These are phyloP conservation scores for Hymenoscyphus infarciens DNA, from an alignment of 2,329 filamentous ascomycete genomes.

Conservation along the genomic window DNA sequence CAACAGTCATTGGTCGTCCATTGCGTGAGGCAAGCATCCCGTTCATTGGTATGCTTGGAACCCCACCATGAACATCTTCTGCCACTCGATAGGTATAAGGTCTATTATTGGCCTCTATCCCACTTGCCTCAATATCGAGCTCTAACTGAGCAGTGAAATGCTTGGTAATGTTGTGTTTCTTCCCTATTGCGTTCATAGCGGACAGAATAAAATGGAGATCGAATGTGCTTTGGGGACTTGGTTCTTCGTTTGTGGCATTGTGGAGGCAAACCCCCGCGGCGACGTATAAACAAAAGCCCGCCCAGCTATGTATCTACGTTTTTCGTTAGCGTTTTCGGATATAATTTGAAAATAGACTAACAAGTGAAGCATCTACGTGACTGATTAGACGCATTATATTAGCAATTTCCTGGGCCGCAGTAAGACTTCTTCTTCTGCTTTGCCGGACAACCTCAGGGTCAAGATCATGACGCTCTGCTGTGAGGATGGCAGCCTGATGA, in stretches of 20 bases:
- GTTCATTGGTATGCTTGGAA: constrained; percentile 19
- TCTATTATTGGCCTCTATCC: constrained; percentile 1
- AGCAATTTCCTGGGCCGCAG: constrained; percentile 79
- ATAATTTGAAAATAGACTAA: constrained; percentile 43
- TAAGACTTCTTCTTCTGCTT: constrained; percentile 69
- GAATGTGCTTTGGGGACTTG: constrained; percentile 30
- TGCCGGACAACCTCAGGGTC: constrained; percentile 61
- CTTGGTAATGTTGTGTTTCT: constrained; percentile 70
- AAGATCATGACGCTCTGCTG: constrained; percentile 69
- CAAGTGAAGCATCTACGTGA: constrained; percentile 63
- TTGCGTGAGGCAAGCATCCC: constrained; percentile 18
- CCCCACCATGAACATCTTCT: background rate
- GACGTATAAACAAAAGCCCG: constrained; percentile 81
- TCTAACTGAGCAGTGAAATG: constrained; percentile 83
- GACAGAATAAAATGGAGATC: constrained; percentile 72
- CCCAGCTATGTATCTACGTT: constrained; percentile 68
- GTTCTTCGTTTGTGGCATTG: constrained; percentile 51
- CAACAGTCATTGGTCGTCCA: constrained; percentile 22
- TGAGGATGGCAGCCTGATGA: constrained; percentile 84
- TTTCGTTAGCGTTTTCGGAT: constrained; percentile 18
- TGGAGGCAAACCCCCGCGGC: constrained; percentile 81
- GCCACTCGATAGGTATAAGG: background rate
- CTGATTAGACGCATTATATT: constrained; percentile 77
- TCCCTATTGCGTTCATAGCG: constrained; percentile 73
- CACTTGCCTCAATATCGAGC: constrained; percentile 64